Evolutionary conservation across 176 grass and related monocot species (phyloP).

Genomic region (Lolium perenne): DNA sequence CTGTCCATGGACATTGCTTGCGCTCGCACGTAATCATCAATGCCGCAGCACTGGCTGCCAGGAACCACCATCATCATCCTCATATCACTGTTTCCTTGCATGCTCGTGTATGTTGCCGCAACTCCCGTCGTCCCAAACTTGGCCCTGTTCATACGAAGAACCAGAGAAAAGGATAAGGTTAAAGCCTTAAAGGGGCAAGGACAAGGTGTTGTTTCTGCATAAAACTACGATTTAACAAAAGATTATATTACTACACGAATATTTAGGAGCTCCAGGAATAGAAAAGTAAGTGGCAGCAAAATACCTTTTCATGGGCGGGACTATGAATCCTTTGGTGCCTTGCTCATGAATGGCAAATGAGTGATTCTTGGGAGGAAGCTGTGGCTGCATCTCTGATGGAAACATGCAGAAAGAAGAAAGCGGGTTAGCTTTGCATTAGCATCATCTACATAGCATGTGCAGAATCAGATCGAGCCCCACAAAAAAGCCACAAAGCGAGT

Average conservation of each 20-base stretch:
- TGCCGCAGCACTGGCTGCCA: conserved; percentile 53
- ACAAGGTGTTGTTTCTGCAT: too few relatives aligned
- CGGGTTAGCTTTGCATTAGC: conserved; percentile 51
- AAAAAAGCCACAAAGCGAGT: background rate
- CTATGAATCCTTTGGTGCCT: conserved; percentile 67
- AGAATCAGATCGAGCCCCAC: conserved; percentile 14
- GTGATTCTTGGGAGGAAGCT: conserved; percentile 44
- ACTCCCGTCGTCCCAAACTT: conserved; percentile 51
- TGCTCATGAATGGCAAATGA: conserved; percentile 70
- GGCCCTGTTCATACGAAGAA: conserved; percentile 51
- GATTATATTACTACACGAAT: background rate
- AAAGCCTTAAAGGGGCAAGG: too few relatives aligned
- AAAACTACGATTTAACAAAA: background rate
- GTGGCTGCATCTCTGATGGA: conserved; percentile 58
- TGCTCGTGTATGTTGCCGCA: conserved; percentile 48
- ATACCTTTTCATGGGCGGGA: conserved; percentile 80
- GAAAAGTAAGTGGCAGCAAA: conserved; percentile 32
- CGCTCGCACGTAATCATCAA: conserved; percentile 84
- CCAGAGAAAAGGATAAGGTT: too few relatives aligned
- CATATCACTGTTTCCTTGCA: conserved; percentile 62
- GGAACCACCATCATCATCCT: conserved; percentile 30
- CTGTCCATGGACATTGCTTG: conserved; percentile 50
- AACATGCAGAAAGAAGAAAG: conserved; percentile 51
- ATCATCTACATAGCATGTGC: conserved; percentile 12
- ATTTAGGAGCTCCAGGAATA: background rate